Evolutionary conservation across 257 asterid species (phyloP).

Genomic region (Solanum arcanum): DNA sequence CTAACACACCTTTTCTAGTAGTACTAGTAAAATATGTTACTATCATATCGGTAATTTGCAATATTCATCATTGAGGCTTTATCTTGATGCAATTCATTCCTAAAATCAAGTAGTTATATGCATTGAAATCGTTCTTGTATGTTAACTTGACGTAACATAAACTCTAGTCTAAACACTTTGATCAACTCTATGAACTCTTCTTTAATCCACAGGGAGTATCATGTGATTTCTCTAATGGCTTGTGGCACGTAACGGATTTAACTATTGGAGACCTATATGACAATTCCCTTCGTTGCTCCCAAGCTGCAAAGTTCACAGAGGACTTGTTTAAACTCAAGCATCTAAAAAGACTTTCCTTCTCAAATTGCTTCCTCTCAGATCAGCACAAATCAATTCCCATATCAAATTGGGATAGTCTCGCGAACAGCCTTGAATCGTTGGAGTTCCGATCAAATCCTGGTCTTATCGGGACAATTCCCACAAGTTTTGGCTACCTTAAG

Average conservation of each 20-base stretch:
- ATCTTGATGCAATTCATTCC: not conserved
- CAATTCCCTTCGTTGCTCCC: conserved; percentile 22
- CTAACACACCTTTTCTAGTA: not conserved
- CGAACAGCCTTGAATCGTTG: conserved; percentile 10
- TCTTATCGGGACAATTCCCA: conserved; percentile 10
- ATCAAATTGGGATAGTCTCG: conserved; percentile 7
- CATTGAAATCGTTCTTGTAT: not conserved
- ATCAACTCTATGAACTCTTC: not conserved
- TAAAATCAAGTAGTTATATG: not conserved
- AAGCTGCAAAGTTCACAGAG: conserved; percentile 4
- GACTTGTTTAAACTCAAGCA: conserved; percentile 14
- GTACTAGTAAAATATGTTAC: not conserved
- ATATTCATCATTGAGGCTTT: not conserved
- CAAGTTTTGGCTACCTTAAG: conserved; percentile 3
- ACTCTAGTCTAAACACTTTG: not conserved
- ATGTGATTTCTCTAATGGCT: conserved; percentile 24
- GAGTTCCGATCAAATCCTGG: conserved; percentile 22
- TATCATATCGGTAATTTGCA: not conserved
- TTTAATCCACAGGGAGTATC: conserved; percentile 16
- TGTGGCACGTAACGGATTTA: conserved; percentile 24
- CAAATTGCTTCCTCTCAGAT: conserved; percentile 18
- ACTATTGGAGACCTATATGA: conserved; percentile 19
- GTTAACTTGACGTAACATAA: not conserved
- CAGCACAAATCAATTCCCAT: not conserved
- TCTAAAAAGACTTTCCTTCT: conserved; percentile 15